These are phyloP conservation scores for Quercus lobata DNA, from an alignment of 331 rosid species.

Conservation along the genomic window DNA sequence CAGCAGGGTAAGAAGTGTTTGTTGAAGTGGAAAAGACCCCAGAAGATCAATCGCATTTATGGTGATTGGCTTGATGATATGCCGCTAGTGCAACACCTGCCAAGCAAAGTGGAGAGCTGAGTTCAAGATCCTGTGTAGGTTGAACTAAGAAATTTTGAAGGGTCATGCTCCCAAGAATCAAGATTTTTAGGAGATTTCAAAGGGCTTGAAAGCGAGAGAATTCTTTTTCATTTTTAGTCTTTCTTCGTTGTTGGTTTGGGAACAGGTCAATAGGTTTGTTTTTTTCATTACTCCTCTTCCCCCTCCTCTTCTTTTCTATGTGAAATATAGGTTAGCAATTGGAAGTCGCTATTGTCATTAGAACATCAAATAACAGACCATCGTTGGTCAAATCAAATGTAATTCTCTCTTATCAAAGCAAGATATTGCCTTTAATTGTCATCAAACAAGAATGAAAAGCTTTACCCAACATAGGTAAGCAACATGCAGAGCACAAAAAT, in stretches of 20 bases:
- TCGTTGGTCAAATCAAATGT: slow-evolving; percentile 15
- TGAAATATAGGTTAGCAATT: slow-evolving; percentile 16
- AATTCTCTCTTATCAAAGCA: not conserved
- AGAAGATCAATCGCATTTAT: slow-evolving; percentile 77
- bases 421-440: not conserved
- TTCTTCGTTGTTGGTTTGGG: slow-evolving; percentile 31
- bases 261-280: slow-evolving; percentile 30
- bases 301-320: not conserved
- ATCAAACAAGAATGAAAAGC: too few relatives aligned
- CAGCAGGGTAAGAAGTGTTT: slow-evolving; percentile 43
- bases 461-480: too few relatives aligned
- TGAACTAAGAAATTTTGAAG: slow-evolving; percentile 4
- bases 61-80: slow-evolving; percentile 91
- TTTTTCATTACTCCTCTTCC: slow-evolving; percentile 8
- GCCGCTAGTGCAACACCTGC: slow-evolving; percentile 42
- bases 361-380: slow-evolving; percentile 9
- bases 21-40: slow-evolving; percentile 61
- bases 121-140: slow-evolving; percentile 16
- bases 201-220: not conserved
- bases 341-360: slow-evolving; percentile 7
- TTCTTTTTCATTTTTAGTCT: not conserved
- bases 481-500: too few relatives aligned
- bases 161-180: not conserved
- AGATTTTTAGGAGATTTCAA: not conserved
- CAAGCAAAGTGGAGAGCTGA: slow-evolving; percentile 51